Conservation (phyloP, 495 filamentous ascomycete genomes). For the Rhizodiscina lignyota region DNA sequence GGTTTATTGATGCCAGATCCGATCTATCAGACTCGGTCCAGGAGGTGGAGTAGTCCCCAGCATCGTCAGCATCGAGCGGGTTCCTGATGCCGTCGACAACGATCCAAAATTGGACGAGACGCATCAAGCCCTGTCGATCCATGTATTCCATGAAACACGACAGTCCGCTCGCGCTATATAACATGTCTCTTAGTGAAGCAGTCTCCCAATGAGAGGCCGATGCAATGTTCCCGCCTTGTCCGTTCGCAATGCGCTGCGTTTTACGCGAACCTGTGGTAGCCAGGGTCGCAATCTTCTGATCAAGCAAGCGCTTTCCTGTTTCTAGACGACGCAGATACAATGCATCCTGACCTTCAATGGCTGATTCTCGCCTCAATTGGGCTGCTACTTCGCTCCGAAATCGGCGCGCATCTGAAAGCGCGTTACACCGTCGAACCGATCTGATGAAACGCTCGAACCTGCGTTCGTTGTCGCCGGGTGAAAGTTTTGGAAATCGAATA, state of each 20-base stretch:
- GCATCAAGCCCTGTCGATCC: conserved; percentile 78
- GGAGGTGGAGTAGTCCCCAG: conserved; percentile 41
- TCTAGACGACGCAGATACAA: conserved; percentile 78
- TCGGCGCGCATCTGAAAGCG: conserved; percentile 82
- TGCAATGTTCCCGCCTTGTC: conserved; percentile 7
- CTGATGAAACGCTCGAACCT: conserved; percentile 90
- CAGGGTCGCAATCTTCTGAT: conserved; percentile 74
- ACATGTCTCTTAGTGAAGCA: conserved; percentile 59
- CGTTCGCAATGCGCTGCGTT: conserved; percentile 19
- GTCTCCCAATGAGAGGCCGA: conserved; percentile 41
- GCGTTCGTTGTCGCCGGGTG: conserved; percentile 62
- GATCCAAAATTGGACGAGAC: conserved; percentile 93
- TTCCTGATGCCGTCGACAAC: conserved; percentile 96
- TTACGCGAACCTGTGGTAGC: conserved; percentile 44
- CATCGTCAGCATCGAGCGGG: conserved; percentile 59
- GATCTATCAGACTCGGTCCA: conserved; percentile 78
- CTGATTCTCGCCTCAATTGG: conserved; percentile 73
- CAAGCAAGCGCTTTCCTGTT: conserved; percentile 75
- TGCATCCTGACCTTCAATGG: conserved; percentile 60
- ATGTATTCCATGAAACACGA: conserved; percentile 99
- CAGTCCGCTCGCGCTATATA: conserved; percentile 74
- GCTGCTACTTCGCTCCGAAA: conserved; percentile 87
- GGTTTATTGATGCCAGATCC: conserved; percentile 78
- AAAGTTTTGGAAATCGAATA: conserved; percentile 48
- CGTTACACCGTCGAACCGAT: conserved; percentile 73